Percentiles rank a stretch among this genome's conserved stretches.
Conservation (phyloP, 1,284 basidiomycete genomes). For the Schizophyllum amplum region DNA sequence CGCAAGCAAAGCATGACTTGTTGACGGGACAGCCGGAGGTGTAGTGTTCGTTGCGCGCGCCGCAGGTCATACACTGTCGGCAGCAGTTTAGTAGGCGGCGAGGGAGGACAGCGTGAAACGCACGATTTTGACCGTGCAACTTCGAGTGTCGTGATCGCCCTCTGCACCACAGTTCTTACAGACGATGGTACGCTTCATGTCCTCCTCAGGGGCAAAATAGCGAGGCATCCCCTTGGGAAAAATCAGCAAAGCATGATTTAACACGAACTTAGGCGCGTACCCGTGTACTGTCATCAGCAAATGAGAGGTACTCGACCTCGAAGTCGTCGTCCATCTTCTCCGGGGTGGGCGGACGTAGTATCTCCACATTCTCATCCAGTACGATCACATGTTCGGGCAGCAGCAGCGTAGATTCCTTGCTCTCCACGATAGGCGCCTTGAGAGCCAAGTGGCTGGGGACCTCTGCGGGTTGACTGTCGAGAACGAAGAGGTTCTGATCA, state of each 20-base stretch:
- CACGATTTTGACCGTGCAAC: constrained; percentile 64
- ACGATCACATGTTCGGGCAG: not conserved
- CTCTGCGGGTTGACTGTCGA: not conserved
- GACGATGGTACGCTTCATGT: constrained; percentile 36
- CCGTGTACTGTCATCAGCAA: not conserved
- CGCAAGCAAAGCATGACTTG: constrained; percentile 81
- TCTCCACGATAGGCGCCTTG: not conserved
- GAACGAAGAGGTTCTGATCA: not conserved
- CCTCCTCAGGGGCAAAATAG: constrained; percentile 19
- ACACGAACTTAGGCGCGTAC: not conserved
- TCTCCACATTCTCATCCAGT: not conserved
- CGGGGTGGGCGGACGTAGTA: not conserved
- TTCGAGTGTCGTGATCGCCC: constrained; percentile 53
- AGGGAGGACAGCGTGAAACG: constrained; percentile 19
- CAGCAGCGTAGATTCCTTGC: not conserved
- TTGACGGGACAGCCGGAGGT: constrained; percentile 80
- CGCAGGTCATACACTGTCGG: constrained; percentile 81
- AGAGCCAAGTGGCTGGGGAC: not conserved
- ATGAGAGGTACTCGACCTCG: not conserved
- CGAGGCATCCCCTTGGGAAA: not conserved
- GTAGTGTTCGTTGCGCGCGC: constrained; percentile 77
- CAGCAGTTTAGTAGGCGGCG: constrained; percentile 2
- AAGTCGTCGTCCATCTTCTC: not conserved
- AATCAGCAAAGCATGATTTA: not conserved
- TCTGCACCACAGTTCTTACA: constrained; percentile 71